Evolutionary conservation across 768 basidiomycete species (phyloP).

Genomic region (Lepiota brunneoincarnata): DNA sequence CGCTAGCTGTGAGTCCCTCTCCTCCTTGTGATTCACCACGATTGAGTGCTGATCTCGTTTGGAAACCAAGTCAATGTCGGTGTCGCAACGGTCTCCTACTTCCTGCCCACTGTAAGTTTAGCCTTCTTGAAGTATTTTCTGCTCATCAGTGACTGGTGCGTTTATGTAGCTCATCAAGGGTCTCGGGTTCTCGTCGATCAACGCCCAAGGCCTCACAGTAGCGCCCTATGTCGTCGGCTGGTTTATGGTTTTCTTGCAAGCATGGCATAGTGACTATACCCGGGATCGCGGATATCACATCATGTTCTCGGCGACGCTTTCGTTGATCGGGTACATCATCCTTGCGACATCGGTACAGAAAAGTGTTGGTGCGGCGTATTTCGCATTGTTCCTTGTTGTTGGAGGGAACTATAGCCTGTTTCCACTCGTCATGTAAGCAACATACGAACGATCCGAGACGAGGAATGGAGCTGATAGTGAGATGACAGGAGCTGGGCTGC

Average conservation of each 20-base stretch:
- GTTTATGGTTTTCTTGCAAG: constrained; percentile 52
- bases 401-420: constrained; percentile 55
- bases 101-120: constrained; percentile 46
- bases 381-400: constrained; percentile 55
- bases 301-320: constrained; percentile 44
- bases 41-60: not conserved
- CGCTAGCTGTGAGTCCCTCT: constrained; percentile 43
- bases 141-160: not conserved
- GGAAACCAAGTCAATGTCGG: constrained; percentile 46
- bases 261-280: constrained; percentile 54
- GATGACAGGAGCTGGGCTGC: constrained; percentile 54
- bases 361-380: constrained; percentile 53
- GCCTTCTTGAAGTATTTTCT: not conserved
- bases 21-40: not conserved
- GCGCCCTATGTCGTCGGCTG: constrained; percentile 57
- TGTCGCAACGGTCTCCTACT: constrained; percentile 54
- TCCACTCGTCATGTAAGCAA: constrained; percentile 52
- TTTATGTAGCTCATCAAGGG: constrained; percentile 44
- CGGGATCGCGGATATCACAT: constrained; percentile 55
- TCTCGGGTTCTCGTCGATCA: constrained; percentile 54
- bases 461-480: not conserved
- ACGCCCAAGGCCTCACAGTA: constrained; percentile 57
- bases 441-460: not conserved
- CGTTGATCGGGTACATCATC: constrained; percentile 51
- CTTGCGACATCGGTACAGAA: constrained; percentile 49